Evolutionary conservation across 2,329 filamentous ascomycete genomes (phyloP), one percentile per base, ranked within the genome.

Genomic region (Conoideocrella luteorostrata): DNA sequence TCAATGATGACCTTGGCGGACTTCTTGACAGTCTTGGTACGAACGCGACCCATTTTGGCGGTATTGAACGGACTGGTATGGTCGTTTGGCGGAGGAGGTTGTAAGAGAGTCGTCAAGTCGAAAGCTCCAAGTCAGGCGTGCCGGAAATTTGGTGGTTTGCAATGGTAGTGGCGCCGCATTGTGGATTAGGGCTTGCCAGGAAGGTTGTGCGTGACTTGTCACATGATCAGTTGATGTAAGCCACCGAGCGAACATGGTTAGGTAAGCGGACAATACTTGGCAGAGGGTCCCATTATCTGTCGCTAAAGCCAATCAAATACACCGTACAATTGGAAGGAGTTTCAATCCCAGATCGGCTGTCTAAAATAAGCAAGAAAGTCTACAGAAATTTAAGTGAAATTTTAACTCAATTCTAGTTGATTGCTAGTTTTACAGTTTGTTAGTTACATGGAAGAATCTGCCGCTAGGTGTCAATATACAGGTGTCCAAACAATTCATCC

Each of bases 1-100:
- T 96, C 90, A 75, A 98, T 97, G 78, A 97, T 91, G 82, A 96
- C 89, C 87, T 98, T 98, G 78, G 93, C 90, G 80, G 76, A 80
- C 75, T 80, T 80, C 77, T 81, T 81, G 60, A 80, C 77, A 52
- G 79, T 83, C 75, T 83, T 83, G 57, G 79, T 83, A 57, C 79
- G 77, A 68, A 83, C 79, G 70, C 78, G 77, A 80, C 78, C 78
- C 78, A 82, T 82, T 65, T 78, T 81, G 73, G 61, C 74, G 71
- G 73, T 72, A 59, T 70, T 69, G 57, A 57, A 57, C 64, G 58
- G 57, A 26, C 39, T 48, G 55, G 58, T 50, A 53, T 59, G 60
- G 51, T 53, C 56, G 56, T 57, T 60, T 58, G 61, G 58, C 49
- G 59, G 53, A 58, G 55, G 54, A 56, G 58, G 56, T 55, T 50